Evolutionary conservation across 2,329 filamentous ascomycete species (phyloP).

Genomic region (Bertia moriformis): DNA sequence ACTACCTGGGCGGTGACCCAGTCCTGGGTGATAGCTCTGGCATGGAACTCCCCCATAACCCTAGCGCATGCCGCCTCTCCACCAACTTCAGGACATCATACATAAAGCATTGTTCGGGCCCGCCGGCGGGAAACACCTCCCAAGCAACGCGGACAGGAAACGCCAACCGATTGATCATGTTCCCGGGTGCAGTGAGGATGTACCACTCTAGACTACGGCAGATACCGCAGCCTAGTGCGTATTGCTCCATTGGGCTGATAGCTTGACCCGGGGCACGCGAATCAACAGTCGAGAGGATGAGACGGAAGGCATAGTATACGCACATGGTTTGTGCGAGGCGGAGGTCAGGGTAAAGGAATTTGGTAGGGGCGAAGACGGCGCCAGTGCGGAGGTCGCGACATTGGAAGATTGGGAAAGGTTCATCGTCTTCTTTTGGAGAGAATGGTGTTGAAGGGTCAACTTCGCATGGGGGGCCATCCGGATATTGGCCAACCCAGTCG

Average conservation of each 20-base stretch:
- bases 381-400: conserved; percentile 17
- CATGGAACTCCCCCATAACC: conserved; percentile 18
- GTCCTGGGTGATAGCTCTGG: conserved; percentile 14
- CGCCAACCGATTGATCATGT: conserved; percentile 21
- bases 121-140: conserved; percentile 16
- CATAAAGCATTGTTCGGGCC: background rate
- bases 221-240: conserved; percentile 16
- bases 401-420: conserved; percentile 15
- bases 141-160: conserved; percentile 19
- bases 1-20: no score
- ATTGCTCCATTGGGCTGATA: conserved; percentile 14
- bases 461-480: background rate
- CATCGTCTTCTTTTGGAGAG: conserved; percentile 8
- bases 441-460: no score
- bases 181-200: conserved; percentile 16
- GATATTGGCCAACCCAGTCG: background rate
- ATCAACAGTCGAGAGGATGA: conserved; percentile 17
- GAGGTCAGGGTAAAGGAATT: conserved; percentile 16
- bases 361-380: conserved; percentile 12
- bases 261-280: conserved; percentile 11
- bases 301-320: conserved; percentile 14
- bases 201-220: conserved; percentile 18
- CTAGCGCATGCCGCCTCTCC: conserved; percentile 16
- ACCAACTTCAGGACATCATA: conserved; percentile 12
- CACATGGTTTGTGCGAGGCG: conserved; percentile 19